These are phyloP conservation scores for Lachnellula arida DNA, from an alignment of 2,329 filamentous ascomycete species.

Conservation along the genomic window DNA sequence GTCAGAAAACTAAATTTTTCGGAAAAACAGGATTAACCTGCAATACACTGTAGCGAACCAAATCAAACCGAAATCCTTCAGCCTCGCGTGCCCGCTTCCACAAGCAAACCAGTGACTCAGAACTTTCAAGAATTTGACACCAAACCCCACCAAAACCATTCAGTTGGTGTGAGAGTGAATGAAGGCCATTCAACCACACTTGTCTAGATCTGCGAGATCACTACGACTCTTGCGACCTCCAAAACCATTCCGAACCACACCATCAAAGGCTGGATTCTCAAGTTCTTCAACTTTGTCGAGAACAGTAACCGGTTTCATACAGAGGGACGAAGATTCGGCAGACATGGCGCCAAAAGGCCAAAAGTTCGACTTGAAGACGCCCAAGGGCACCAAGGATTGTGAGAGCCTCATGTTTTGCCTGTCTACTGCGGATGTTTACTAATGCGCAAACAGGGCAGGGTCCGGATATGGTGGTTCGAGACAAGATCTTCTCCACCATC, in stretches of 20 bases:
- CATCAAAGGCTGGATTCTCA: slow-evolving; percentile 12
- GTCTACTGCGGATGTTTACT: slow-evolving; percentile 10
- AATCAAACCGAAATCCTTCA: slow-evolving; percentile 14
- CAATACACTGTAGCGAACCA: too few species aligned
- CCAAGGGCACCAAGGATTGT: slow-evolving; percentile 89
- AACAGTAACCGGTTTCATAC: slow-evolving; percentile 11
- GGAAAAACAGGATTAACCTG: too few species aligned
- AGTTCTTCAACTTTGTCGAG: slow-evolving; percentile 19
- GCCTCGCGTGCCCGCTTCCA: slow-evolving; percentile 16
- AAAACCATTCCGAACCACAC: slow-evolving; percentile 6
- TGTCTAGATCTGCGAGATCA: slow-evolving; percentile 30
- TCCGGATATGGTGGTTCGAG: slow-evolving; percentile 72
- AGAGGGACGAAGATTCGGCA: slow-evolving; percentile 14
- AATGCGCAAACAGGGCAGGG: slow-evolving; percentile 52
- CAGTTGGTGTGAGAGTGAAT: slow-evolving; percentile 22
- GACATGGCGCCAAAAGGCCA: slow-evolving; percentile 37
- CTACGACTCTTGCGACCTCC: slow-evolving; percentile 16
- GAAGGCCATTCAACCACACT: slow-evolving; percentile 23
- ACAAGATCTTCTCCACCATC: slow-evolving; percentile 74
- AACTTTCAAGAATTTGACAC: slow-evolving; percentile 14
- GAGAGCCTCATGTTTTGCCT: slow-evolving; percentile 16
- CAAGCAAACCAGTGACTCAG: slow-evolving; percentile 28
- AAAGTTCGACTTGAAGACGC: slow-evolving; percentile 74
- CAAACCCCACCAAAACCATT: slow-evolving; percentile 9
- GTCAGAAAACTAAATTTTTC: too few species aligned